Conservation (phyloP, 2,329 filamentous ascomycete species). For the Phyllosticta paracitricarpa region DNA sequence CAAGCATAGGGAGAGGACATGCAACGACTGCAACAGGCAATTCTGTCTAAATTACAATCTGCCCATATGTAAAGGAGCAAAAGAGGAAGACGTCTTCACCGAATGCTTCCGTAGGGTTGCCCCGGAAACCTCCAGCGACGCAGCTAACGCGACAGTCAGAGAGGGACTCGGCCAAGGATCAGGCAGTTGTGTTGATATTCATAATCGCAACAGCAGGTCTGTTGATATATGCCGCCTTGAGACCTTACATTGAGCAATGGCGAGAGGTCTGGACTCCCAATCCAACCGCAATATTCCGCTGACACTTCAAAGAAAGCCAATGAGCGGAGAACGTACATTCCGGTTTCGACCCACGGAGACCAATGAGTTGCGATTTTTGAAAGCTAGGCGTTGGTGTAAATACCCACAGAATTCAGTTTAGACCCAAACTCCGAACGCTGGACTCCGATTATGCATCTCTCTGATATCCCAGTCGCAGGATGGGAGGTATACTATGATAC, state of each 20-base stretch:
- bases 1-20: conserved; percentile 33
- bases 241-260: conserved; percentile 50
- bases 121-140: neutral
- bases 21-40: conserved; percentile 57
- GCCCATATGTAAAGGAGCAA: conserved; percentile 50
- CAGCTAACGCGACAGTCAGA: conserved; percentile 31
- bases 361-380: conserved; percentile 13
- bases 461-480: conserved; percentile 3
- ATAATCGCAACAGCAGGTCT: conserved; percentile 53
- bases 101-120: conserved; percentile 51
- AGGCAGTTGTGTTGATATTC: conserved; percentile 56
- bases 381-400: neutral
- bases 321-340: conserved; percentile 42
- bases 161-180: conserved; percentile 57
- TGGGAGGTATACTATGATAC: conserved; percentile 10
- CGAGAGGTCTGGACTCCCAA: conserved; percentile 32
- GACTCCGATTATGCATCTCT: conserved; percentile 10
- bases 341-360: conserved; percentile 32
- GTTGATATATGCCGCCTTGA: conserved; percentile 49
- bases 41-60: conserved; percentile 53
- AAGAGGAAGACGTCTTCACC: conserved; percentile 54
- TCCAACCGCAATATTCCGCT: neutral
- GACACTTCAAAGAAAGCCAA: conserved; percentile 31
- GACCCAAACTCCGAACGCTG: conserved; percentile 8
- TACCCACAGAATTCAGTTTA: conserved; percentile 9